Evolutionary conservation across 331 rosid genomes (phyloP).

Genomic region (Malus hybrid): DNA sequence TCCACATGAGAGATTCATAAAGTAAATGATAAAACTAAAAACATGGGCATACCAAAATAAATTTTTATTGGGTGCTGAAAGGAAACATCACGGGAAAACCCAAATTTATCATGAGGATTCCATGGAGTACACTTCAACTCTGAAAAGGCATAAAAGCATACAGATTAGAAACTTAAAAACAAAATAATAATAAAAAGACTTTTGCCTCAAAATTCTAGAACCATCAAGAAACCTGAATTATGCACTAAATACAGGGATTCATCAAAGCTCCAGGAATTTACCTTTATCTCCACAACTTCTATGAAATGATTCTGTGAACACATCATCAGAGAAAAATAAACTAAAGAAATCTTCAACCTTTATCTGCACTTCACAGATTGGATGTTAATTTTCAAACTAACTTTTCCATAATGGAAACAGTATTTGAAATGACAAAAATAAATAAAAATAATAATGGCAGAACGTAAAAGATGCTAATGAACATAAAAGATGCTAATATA

Average conservation of each 20-base stretch:
- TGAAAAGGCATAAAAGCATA: conserved; percentile 30
- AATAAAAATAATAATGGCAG: background rate
- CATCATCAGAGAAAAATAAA: conserved; percentile 67
- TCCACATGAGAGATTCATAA: background rate
- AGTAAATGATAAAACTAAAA: background rate
- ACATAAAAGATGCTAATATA: background rate
- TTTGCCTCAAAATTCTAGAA: background rate
- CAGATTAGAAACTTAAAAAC: background rate
- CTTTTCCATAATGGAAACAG: background rate
- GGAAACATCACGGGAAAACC: conserved; percentile 71
- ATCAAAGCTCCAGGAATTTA: conserved; percentile 22
- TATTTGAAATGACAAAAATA: conserved; percentile 7
- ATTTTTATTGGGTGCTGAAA: conserved; percentile 95
- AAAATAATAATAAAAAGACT: background rate
- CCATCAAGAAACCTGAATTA: background rate
- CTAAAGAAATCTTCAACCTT: conserved; percentile 77
- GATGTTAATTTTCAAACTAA: conserved; percentile 11
- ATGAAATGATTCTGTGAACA: conserved; percentile 63
- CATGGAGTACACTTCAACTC: conserved; percentile 65
- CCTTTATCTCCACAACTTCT: conserved; percentile 89
- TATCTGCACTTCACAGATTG: conserved; percentile 57
- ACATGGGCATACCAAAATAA: conserved; percentile 66
- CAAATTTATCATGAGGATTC: conserved; percentile 61
- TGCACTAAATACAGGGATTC: background rate
- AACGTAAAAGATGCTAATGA: background rate